Evolutionary conservation across 2,329 filamentous ascomycete genomes (phyloP).

Genomic region (Fusarium siculi): DNA sequence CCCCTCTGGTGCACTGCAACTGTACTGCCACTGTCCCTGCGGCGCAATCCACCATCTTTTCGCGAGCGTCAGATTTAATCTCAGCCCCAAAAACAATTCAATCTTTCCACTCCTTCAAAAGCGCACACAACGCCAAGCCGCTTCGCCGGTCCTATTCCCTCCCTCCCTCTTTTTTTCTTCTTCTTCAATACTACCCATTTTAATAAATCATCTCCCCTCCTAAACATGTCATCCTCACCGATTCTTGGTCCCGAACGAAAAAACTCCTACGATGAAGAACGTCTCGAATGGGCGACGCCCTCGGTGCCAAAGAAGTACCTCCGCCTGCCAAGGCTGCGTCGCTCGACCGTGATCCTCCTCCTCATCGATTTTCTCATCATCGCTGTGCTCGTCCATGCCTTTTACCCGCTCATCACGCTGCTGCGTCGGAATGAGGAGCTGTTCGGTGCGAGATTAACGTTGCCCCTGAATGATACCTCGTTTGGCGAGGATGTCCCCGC

Average conservation of each 20-base stretch:
- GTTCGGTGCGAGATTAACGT: slow-evolving; percentile 42
- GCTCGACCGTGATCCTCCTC: slow-evolving; percentile 64
- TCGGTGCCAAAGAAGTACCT: slow-evolving; percentile 40
- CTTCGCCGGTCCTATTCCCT: not conserved
- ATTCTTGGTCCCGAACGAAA: slow-evolving; percentile 22
- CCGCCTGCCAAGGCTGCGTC: slow-evolving; percentile 36
- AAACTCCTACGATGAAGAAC: slow-evolving; percentile 41
- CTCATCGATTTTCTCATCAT: slow-evolving; percentile 72
- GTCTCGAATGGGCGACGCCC: slow-evolving; percentile 36
- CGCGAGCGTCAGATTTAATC: slow-evolving; percentile 2
- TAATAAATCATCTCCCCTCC: not conserved
- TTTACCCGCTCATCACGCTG: slow-evolving; percentile 77
- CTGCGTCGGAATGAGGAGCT: slow-evolving; percentile 60
- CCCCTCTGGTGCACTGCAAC: slow-evolving; percentile 1
- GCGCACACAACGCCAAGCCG: not conserved
- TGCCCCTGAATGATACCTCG: slow-evolving; percentile 73
- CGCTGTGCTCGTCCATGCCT: slow-evolving; percentile 71
- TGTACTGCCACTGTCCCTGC: not conserved
- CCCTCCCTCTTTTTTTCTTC: not conserved
- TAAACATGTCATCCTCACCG: slow-evolving; percentile 21
- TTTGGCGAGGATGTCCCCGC: slow-evolving; percentile 56
- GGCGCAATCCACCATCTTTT: not conserved
- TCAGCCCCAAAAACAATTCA: not conserved
- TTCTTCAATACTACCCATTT: not conserved
- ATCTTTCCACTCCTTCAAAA: slow-evolving; percentile 14